Evolutionary conservation across 768 basidiomycete species (phyloP), one percentile per base, ranked within the genome.

Genomic region (Auricularia heimuer): DNA sequence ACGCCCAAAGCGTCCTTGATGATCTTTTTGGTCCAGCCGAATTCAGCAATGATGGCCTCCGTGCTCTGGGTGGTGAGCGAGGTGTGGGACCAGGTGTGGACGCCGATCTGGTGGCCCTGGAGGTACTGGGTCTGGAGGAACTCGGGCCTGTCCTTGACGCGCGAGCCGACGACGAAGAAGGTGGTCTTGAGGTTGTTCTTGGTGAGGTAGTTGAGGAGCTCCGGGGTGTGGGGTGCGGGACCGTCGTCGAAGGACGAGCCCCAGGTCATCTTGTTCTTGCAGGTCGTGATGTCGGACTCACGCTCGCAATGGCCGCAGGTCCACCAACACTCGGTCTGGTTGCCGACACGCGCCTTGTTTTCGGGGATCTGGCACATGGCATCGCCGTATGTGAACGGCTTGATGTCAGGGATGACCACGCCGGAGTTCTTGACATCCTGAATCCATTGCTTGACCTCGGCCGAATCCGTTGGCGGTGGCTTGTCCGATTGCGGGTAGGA

Each of bases 31-130:
- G 77, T 77, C 78, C 79, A 81, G 33, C 76, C 78, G 42, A 81
- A 73, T 69, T 80, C 79, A 62, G 79, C 79, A 24, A 80, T 76
- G 62, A 79, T 76, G 67, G 78, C 66, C 70, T 78, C 78, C 68
- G 79, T 80, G 63, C 77, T 73, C 37, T 70, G 64, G 16, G 69
- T 66, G 16, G 70, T 65, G 36, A 65, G 42, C 34, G 58, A 36
- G 34, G 34, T 63, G 24, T 64, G 42, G 6, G 21, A 34, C 94
- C 94, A 98, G 14, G 93, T 94, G 76, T 94, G 92, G 2, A 93
- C 88, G 67, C 85, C 84, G 70, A 91, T 86, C 35, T 16, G 12
- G 35, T 69, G 68, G 35, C 80, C 80, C 34, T 71, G 65, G 72
- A 79, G 75, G 72, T 80, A 79, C 70, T 80, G 78, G 24, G 75